These are phyloP conservation scores for Penicillium crystallinum DNA, from an alignment of 495 filamentous ascomycete species.

Conservation along the genomic window DNA sequence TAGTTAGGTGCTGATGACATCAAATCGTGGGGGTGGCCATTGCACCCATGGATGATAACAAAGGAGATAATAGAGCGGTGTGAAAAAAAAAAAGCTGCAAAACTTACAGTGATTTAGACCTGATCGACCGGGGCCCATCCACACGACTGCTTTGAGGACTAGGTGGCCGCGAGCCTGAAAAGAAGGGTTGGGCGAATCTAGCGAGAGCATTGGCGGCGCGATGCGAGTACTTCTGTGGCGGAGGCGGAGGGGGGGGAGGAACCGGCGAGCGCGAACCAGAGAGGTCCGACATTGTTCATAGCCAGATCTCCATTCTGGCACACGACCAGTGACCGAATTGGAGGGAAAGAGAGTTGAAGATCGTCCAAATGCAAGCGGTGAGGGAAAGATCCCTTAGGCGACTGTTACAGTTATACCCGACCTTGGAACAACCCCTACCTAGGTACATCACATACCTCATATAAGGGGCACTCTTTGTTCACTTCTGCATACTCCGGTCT, in stretches of 20 bases:
- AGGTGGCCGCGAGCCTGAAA: slow-evolving; percentile 51
- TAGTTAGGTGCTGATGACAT: slow-evolving; percentile 18
- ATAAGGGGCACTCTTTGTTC: not conserved
- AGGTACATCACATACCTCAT: not conserved
- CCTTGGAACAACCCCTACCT: not conserved
- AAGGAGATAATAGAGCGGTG: slow-evolving; percentile 18
- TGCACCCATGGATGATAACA: not conserved
- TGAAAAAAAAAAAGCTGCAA: slow-evolving; percentile 13
- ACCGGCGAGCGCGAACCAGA: slow-evolving; percentile 32
- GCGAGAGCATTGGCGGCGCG: slow-evolving; percentile 51
- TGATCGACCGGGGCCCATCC: slow-evolving; percentile 35
- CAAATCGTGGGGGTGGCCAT: slow-evolving; percentile 4
- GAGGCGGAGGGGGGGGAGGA: slow-evolving; percentile 47
- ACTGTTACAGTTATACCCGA: not conserved
- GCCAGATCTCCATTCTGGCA: slow-evolving; percentile 22
- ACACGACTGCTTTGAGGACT: slow-evolving; percentile 42
- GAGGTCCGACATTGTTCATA: slow-evolving; percentile 42
- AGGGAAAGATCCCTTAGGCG: slow-evolving; percentile 6
- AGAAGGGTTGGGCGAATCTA: slow-evolving; percentile 54
- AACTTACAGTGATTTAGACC: slow-evolving; percentile 41
- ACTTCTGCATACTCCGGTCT: too few relatives aligned
- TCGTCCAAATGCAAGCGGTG: slow-evolving; percentile 17
- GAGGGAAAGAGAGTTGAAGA: slow-evolving; percentile 12
- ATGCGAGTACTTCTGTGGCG: slow-evolving; percentile 47
- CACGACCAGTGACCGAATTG: slow-evolving; percentile 25